These are phyloP conservation scores for Euphorbia schlechtendalii DNA, from an alignment of 441 rosid species.

Conservation along the genomic window DNA sequence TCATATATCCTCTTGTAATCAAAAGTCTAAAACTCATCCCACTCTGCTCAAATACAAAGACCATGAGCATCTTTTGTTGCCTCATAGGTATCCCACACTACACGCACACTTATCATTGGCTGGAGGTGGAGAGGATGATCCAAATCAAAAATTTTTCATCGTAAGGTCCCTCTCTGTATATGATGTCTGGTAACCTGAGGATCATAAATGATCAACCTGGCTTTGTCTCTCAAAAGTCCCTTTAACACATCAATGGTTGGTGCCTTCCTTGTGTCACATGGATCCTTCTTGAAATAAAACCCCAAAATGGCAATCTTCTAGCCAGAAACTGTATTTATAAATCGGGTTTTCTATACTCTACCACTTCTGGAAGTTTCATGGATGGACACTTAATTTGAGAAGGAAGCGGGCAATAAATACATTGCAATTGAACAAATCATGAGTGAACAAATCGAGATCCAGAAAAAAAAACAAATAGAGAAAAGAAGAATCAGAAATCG, in stretches of 20 bases:
- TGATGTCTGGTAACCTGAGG: conserved; percentile 93
- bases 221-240: conserved; percentile 90
- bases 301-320: conserved; percentile 85
- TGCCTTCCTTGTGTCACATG: conserved; percentile 93
- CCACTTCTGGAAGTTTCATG: conserved; percentile 87
- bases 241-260: conserved; percentile 96
- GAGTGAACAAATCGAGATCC: too few relatives aligned
- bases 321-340: conserved; percentile 74
- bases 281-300: conserved; percentile 93
- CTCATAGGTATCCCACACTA: conserved; percentile 76
- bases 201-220: conserved; percentile 78
- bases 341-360: conserved; percentile 84
- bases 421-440: too few relatives aligned
- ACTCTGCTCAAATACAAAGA: conserved; percentile 84
- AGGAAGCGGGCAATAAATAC: too few relatives aligned
- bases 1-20: conserved; percentile 70
- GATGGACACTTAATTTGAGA: too few relatives aligned
- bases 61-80: conserved; percentile 89
- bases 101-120: conserved; percentile 76
- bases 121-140: conserved; percentile 93
- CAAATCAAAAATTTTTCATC: conserved; percentile 93
- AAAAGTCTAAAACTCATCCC: conserved; percentile 92
- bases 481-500: too few relatives aligned
- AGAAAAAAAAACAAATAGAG: too few relatives aligned
- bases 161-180: conserved; percentile 83